Evolutionary conservation across 768 basidiomycete species (phyloP).

Genomic region (Hortiboletus flavorubellus): DNA sequence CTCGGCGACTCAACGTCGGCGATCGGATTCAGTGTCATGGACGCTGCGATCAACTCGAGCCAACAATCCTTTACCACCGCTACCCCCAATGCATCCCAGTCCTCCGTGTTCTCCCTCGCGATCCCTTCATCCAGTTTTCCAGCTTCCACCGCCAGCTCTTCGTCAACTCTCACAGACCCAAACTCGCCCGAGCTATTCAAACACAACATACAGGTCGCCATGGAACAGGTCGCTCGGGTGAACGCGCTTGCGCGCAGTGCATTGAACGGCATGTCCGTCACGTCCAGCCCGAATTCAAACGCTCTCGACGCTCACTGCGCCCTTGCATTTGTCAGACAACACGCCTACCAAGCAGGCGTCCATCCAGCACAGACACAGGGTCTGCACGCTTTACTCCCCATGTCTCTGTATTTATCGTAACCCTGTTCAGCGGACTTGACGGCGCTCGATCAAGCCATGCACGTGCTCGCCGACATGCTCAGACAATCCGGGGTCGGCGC

Average conservation of each 20-base stretch:
- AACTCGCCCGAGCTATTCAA: slow-evolving; percentile 34
- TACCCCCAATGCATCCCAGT: slow-evolving; percentile 3
- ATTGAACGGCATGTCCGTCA: slow-evolving; percentile 47
- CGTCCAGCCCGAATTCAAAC: slow-evolving; percentile 17
- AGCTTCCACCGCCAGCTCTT: too few relatives aligned
- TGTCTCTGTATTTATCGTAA: neutral
- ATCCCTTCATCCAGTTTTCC: slow-evolving; percentile 18
- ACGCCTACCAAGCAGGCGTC: slow-evolving; percentile 56
- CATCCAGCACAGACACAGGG: slow-evolving; percentile 56
- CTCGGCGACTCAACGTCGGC: slow-evolving; percentile 42
- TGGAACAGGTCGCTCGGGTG: slow-evolving; percentile 47
- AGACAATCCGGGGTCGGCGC: slow-evolving; percentile 64
- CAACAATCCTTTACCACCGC: too few relatives aligned
- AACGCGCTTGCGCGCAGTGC: slow-evolving; percentile 48
- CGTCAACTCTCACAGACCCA: too few relatives aligned
- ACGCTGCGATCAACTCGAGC: slow-evolving; percentile 3
- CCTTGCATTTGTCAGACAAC: slow-evolving; percentile 40
- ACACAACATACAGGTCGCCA: slow-evolving; percentile 47
- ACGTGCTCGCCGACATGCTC: slow-evolving; percentile 45
- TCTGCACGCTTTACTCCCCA: slow-evolving; percentile 20
- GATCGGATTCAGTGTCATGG: slow-evolving; percentile 17
- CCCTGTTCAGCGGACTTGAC: slow-evolving; percentile 41
- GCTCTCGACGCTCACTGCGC: neutral
- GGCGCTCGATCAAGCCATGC: slow-evolving; percentile 49
- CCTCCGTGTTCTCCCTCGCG: slow-evolving; percentile 19